These are phyloP conservation scores for Lachnellula hyalina DNA, from an alignment of 2,329 filamentous ascomycete genomes.

Conservation along the genomic window DNA sequence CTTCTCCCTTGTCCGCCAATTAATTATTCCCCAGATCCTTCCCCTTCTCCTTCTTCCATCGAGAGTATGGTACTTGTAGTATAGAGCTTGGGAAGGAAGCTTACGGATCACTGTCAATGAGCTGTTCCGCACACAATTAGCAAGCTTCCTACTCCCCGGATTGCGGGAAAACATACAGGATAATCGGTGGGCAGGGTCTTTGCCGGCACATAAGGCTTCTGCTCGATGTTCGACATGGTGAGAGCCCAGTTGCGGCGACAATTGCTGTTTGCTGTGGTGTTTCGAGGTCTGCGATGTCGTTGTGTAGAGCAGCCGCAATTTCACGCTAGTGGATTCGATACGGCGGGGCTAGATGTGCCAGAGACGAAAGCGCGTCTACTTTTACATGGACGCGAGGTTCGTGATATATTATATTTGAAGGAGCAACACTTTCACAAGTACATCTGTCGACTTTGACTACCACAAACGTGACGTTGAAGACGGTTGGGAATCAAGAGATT, in stretches of 20 bases:
- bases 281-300: conserved; percentile 13
- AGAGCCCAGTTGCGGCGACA: conserved; percentile 24
- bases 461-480: conserved; percentile 1
- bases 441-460: conserved; percentile 12
- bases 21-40: no score
- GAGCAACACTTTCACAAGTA: neutral
- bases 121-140: conserved; percentile 51
- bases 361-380: conserved; percentile 11
- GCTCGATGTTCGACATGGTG: conserved; percentile 33
- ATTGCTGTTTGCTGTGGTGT: conserved; percentile 20
- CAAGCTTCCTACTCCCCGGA: conserved; percentile 3
- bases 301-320: conserved; percentile 1
- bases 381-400: conserved; percentile 11
- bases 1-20: no score
- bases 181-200: conserved; percentile 80
- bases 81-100: conserved; percentile 29
- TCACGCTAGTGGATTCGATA: conserved; percentile 14
- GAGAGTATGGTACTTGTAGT: neutral
- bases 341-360: neutral
- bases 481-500: neutral
- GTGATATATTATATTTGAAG: neutral
- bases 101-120: conserved; percentile 99
- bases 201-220: conserved; percentile 57
- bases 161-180: conserved; percentile 57
- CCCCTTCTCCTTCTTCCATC: neutral